These are phyloP conservation scores for Trametes pubescens DNA, from an alignment of 1,284 basidiomycete species.

Conservation along the genomic window DNA sequence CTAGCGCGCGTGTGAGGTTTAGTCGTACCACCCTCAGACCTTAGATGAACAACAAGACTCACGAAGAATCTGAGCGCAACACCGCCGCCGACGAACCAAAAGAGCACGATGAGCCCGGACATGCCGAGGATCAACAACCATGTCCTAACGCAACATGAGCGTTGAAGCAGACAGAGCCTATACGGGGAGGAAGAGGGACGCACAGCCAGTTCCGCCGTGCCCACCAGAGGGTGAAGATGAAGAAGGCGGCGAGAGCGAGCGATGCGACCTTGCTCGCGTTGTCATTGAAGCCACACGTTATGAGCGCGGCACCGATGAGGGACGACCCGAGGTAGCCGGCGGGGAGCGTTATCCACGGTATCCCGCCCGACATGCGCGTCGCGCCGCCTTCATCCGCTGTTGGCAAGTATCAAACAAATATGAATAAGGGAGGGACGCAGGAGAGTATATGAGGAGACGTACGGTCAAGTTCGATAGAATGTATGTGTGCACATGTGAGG, in stretches of 20 bases:
- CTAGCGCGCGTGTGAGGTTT: constrained; percentile 46
- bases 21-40: constrained; percentile 18
- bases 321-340: constrained; percentile 94
- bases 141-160: constrained; percentile 56
- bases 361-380: constrained; percentile 93
- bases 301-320: constrained; percentile 89
- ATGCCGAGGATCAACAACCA: constrained; percentile 81
- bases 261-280: constrained; percentile 92
- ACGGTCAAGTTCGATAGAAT: constrained; percentile 89
- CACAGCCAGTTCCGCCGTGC: constrained; percentile 84
- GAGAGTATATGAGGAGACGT: constrained; percentile 40
- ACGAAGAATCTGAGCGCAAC: constrained; percentile 79
- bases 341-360: constrained; percentile 85
- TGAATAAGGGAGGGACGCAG: background rate
- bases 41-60: constrained; percentile 40
- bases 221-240: constrained; percentile 94
- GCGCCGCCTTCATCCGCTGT: constrained; percentile 92
- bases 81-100: constrained; percentile 85
- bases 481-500: constrained; percentile 91
- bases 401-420: background rate
- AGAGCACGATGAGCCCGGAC: constrained; percentile 76
- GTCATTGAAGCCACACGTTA: constrained; percentile 94
- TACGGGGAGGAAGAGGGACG: constrained; percentile 38
- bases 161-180: background rate
- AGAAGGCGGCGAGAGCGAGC: constrained; percentile 85